Evolutionary conservation across 2,329 filamentous ascomycete species (phyloP), one percentile per base, ranked within the genome.

Genomic region (Chalara sp.): DNA sequence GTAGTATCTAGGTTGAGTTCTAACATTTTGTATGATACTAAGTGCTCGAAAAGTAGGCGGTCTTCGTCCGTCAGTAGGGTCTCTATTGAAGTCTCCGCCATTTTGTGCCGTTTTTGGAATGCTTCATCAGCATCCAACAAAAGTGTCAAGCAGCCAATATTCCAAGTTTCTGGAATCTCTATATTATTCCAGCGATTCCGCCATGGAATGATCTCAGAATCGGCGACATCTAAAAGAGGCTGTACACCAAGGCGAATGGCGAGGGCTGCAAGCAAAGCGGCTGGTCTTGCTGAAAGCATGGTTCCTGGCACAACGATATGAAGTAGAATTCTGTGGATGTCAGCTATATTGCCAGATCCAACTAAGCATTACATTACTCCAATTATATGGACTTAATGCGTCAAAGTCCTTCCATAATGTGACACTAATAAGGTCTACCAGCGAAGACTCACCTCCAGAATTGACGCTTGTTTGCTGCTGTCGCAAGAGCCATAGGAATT

Each of bases 261-360:
- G 11, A 58, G 47, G 28, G 54, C 56, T 31, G 56, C 56, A 11
- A 58, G 54, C 40, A 58, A n/a, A 7, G 55, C 54, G 10, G 53
- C 54, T 42, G 56, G 56, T 12, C 55, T 44, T 10, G 51, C 54
- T 33, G 46, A 48, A 21, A 58, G 50, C 55, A 58, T 58, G 6
- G 56, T 58, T 28, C 56, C 56, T 12, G 54, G 54, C 30, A 58
- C 56, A 4, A 58, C 48, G 28, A 57, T 53, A 44, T 58, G 56
- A 12, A 57, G 53, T 21, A 57, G 46, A 30, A 58, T 54, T 21
- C 21, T 21, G 21, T 21, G 21, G 21, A 21, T 21, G 21, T 21
- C 21, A 21, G 21, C 21, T 21, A 21, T 21, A 21, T 3, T 21
- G 21, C 21, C 21, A 21, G 21, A 21, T 21, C 21, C 21, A 21